Evolutionary conservation across 148 eudicot species (phyloP).

Genomic region (Pharnaceum exiguum): DNA sequence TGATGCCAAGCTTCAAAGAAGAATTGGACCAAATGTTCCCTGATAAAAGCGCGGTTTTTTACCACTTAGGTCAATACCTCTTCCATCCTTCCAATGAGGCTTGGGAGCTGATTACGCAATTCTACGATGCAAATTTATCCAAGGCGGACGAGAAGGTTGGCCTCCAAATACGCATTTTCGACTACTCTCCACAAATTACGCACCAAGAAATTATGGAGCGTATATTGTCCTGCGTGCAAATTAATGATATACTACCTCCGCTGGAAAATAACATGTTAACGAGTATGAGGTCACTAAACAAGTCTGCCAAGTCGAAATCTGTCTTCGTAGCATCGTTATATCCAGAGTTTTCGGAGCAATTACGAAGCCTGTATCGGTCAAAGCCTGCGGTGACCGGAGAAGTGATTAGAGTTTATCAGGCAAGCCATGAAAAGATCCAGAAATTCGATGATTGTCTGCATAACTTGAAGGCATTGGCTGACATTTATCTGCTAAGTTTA

Average conservation of each 20-base stretch:
- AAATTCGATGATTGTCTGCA: slow-evolving; percentile 50
- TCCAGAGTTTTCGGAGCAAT: slow-evolving; percentile 42
- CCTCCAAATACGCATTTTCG: slow-evolving; percentile 65
- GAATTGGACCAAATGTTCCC: slow-evolving; percentile 55
- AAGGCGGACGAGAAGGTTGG: slow-evolving; percentile 60
- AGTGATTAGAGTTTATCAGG: slow-evolving; percentile 49
- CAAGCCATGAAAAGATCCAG: slow-evolving; percentile 67
- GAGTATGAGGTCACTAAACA: not conserved
- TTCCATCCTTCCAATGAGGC: slow-evolving; percentile 67
- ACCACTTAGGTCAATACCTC: slow-evolving; percentile 62
- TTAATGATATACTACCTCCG: slow-evolving; percentile 49
- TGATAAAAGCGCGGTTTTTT: slow-evolving; percentile 48
- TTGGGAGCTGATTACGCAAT: slow-evolving; percentile 70
- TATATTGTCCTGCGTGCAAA: slow-evolving; percentile 39
- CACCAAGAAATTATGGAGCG: slow-evolving; percentile 47
- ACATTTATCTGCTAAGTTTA: slow-evolving; percentile 74
- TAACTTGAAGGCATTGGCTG: slow-evolving; percentile 71
- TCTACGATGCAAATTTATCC: slow-evolving; percentile 59
- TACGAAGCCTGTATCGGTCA: slow-evolving; percentile 45
- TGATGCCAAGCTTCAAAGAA: slow-evolving; percentile 42
- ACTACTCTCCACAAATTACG: slow-evolving; percentile 19
- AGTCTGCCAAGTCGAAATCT: slow-evolving; percentile 25
- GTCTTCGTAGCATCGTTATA: slow-evolving; percentile 60
- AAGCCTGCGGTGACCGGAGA: slow-evolving; percentile 52
- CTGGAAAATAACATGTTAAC: slow-evolving; percentile 11